phyloP scores from a whole-genome alignment of 2,329 filamentous ascomycete genomes.

The Cyphellophora europaea region DNA sequence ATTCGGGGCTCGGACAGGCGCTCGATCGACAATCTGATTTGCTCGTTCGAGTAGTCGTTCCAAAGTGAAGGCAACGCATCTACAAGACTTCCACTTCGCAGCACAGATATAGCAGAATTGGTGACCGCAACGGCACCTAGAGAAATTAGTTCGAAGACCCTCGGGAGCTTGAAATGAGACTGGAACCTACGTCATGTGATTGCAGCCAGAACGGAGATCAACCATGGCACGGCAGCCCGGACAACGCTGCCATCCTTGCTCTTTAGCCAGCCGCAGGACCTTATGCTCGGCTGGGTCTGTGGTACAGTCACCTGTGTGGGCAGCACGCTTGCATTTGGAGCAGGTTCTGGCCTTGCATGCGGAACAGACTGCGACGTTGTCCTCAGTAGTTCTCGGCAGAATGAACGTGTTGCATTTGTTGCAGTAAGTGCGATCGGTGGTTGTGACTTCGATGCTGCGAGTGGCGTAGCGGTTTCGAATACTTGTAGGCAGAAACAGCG shows the following conservation, averaged over 20 bases:
- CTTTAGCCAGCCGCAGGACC: constrained; percentile 52
- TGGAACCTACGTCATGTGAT: constrained; percentile 27
- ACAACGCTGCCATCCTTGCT: constrained; percentile 67
- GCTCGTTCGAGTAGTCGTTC: constrained; percentile 16
- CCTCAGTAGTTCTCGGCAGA: constrained; percentile 20
- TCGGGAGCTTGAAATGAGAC: no score
- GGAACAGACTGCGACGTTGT: constrained; percentile 31
- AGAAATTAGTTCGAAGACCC: no score
- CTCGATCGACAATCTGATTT: constrained; percentile 7
- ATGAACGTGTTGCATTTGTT: constrained; percentile 42
- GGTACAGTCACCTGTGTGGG: constrained; percentile 32
- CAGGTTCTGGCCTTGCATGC: constrained; percentile 40
- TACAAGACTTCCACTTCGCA: constrained; percentile 21
- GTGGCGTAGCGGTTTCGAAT: not conserved
- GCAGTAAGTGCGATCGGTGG: constrained; percentile 44
- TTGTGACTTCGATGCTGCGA: constrained; percentile 37
- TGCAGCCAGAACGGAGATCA: constrained; percentile 24
- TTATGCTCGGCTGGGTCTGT: constrained; percentile 18
- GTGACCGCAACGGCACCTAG: constrained; percentile 21
- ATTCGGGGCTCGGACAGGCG: not conserved
- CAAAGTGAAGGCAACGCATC: constrained; percentile 22
- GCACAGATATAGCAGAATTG: constrained; percentile 26
- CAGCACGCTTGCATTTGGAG: constrained; percentile 36
- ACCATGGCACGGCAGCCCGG: constrained; percentile 57
- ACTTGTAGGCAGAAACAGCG: not conserved